Conservation (phyloP, 2,329 filamentous ascomycete genomes). For the Colletotrichum aenigma region DNA sequence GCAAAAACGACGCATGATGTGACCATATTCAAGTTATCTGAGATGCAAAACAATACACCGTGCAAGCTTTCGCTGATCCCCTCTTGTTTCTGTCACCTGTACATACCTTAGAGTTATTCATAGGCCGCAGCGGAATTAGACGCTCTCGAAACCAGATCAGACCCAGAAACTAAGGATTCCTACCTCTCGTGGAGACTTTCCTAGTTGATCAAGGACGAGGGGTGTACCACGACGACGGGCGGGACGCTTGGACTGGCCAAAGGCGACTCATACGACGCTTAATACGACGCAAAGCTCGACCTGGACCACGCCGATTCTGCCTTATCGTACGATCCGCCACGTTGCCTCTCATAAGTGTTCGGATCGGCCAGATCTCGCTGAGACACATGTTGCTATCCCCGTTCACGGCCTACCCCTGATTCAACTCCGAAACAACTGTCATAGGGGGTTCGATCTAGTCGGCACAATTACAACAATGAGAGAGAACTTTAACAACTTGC, state of each 20-base stretch:
- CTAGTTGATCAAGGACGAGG: background rate
- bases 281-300: background rate
- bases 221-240: background rate
- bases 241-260: background rate
- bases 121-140: background rate
- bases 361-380: background rate
- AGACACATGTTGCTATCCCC: background rate
- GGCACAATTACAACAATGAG: background rate
- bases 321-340: background rate
- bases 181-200: background rate
- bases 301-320: background rate
- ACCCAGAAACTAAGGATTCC: background rate
- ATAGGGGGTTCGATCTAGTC: background rate
- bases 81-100: background rate
- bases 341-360: background rate
- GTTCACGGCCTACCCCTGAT: background rate
- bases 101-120: background rate
- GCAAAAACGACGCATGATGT: background rate
- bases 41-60: background rate
- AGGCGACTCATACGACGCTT: background rate
- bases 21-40: background rate
- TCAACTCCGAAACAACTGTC: background rate
- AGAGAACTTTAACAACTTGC: background rate
- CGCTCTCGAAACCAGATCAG: background rate
- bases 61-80: background rate